Conservation (phyloP, 2,329 filamentous ascomycete genomes). For the Penicillium capsulatum region DNA sequence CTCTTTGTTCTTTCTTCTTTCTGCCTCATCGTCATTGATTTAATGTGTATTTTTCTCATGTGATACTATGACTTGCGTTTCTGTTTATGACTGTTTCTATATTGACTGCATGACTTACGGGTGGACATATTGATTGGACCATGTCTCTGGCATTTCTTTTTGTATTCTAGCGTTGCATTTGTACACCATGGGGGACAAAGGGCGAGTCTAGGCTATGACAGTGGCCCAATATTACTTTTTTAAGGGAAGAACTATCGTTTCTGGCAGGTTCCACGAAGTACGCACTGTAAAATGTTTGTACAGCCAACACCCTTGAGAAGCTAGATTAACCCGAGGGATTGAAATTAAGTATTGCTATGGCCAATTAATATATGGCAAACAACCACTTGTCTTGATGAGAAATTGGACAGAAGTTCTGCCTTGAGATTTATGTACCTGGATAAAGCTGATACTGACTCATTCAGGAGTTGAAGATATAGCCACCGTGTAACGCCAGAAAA, state of each 20-base stretch:
- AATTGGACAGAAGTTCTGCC: constrained; percentile 6
- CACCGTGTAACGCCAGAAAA: constrained; percentile 24
- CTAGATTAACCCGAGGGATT: too few species aligned
- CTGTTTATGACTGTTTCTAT: constrained; percentile 6
- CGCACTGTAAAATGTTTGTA: too few species aligned
- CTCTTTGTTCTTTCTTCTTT: not conserved
- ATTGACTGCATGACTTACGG: constrained; percentile 3
- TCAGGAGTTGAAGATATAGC: constrained; percentile 6
- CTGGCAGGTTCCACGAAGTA: too few species aligned
- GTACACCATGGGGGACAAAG: not conserved
- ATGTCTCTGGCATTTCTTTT: constrained; percentile 4
- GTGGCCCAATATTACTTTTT: not conserved
- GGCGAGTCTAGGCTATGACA: not conserved
- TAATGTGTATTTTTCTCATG: constrained; percentile 13
- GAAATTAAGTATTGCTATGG: too few species aligned
- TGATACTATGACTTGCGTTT: constrained; percentile 12
- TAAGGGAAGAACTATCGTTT: too few species aligned
- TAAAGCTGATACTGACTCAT: constrained; percentile 9
- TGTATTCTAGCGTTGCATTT: constrained; percentile 22
- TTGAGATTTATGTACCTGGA: constrained; percentile 17
- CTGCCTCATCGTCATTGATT: constrained; percentile 11
- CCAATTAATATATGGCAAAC: too few species aligned
- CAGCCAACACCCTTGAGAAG: too few species aligned
- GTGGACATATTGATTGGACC: constrained; percentile 8
- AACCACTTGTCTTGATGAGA: too few species aligned